Conservation (phyloP, 148 eudicot species). For the Suaeda aralocaspica region DNA sequence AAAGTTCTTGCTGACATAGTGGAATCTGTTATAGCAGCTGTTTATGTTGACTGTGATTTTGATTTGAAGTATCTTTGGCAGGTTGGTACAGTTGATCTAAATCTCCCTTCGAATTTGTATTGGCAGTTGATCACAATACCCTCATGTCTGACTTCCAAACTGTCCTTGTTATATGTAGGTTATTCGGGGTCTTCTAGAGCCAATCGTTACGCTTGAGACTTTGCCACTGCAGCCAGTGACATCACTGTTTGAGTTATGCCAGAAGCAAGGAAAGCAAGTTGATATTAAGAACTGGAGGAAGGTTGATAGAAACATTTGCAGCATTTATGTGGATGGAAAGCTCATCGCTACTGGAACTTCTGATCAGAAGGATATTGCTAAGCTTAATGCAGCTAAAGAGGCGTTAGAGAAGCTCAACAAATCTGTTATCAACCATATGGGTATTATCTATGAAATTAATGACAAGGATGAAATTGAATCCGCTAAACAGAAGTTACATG, state of each 20-base stretch:
- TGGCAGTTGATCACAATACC: neutral
- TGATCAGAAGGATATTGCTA: slow-evolving; percentile 57
- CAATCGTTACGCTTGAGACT: slow-evolving; percentile 53
- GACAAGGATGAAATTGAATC: slow-evolving; percentile 48
- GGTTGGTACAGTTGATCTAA: slow-evolving; percentile 26
- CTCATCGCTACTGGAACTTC: slow-evolving; percentile 44
- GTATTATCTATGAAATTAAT: slow-evolving; percentile 20
- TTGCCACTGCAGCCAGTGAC: slow-evolving; percentile 78
- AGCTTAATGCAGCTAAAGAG: slow-evolving; percentile 65
- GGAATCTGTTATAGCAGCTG: slow-evolving; percentile 79
- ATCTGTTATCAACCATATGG: slow-evolving; percentile 4
- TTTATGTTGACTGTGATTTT: slow-evolving; percentile 56
- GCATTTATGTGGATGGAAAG: slow-evolving; percentile 50
- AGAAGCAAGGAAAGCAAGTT: slow-evolving; percentile 60
- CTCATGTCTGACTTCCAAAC: neutral
- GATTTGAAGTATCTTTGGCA: slow-evolving; percentile 59
- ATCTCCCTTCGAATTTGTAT: neutral
- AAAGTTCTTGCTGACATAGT: slow-evolving; percentile 86
- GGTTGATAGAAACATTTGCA: slow-evolving; percentile 42
- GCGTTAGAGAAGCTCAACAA: slow-evolving; percentile 40
- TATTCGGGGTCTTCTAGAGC: slow-evolving; percentile 56
- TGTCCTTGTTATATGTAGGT: slow-evolving; percentile 31
- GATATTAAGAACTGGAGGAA: slow-evolving; percentile 41
- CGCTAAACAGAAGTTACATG: slow-evolving; percentile 62
- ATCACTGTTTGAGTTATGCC: slow-evolving; percentile 57